These are phyloP conservation scores for Lentinula guzmanii DNA, from an alignment of 768 basidiomycete genomes.

Conservation along the genomic window DNA sequence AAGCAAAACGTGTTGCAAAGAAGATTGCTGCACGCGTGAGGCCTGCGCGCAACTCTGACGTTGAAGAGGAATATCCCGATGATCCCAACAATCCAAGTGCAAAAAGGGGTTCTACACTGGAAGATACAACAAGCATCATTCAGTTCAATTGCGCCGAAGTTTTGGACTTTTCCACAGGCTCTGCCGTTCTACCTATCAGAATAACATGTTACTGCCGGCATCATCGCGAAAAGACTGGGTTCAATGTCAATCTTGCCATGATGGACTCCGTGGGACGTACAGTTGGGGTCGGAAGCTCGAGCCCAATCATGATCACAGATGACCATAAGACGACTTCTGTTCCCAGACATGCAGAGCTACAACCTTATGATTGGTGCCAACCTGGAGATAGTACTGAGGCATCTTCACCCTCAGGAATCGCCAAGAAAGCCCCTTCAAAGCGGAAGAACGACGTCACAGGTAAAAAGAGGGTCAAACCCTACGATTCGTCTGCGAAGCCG, in stretches of 20 bases:
- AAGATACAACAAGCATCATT: conserved; percentile 80
- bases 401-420: conserved; percentile 6
- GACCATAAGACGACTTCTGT: conserved; percentile 76
- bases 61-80: conserved; percentile 67
- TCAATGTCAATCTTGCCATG: conserved; percentile 85
- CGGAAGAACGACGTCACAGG: conserved; percentile 40
- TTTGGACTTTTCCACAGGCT: conserved; percentile 84
- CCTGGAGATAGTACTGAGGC: conserved; percentile 11
- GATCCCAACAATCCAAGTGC: conserved; percentile 35
- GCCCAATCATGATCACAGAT: conserved; percentile 98
- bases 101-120: conserved; percentile 39
- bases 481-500: conserved; percentile 48
- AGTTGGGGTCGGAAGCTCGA: conserved; percentile 76
- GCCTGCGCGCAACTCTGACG: conserved; percentile 45
- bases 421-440: conserved; percentile 30
- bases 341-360: conserved; percentile 23
- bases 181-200: conserved; percentile 84
- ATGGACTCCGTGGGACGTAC: conserved; percentile 72
- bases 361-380: conserved; percentile 44
- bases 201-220: conserved; percentile 99
- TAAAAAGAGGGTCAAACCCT: conserved; percentile 68
- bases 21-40: conserved; percentile 82
- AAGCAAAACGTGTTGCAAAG: conserved; percentile 87
- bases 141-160: conserved; percentile 94
- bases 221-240: conserved; percentile 95